These are phyloP conservation scores for Pseudogymnoascus sp. DNA, from an alignment of 2,329 filamentous ascomycete species.

Conservation along the genomic window DNA sequence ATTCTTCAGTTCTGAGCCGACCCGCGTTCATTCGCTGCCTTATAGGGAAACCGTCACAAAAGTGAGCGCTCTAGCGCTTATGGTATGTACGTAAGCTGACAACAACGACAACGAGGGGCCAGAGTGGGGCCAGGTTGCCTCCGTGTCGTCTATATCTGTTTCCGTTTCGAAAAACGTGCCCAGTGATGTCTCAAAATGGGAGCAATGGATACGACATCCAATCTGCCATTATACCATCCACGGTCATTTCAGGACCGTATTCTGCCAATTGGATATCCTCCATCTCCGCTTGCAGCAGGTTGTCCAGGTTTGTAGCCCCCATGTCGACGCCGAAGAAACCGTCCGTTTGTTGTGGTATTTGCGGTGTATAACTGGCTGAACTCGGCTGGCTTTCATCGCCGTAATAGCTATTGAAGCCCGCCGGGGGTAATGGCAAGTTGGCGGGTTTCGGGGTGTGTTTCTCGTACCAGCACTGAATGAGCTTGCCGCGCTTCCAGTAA, in stretches of 20 bases:
- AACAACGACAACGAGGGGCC: neutral
- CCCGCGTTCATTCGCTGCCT: neutral
- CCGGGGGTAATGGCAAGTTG: neutral
- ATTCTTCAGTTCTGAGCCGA: neutral
- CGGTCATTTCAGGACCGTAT: neutral
- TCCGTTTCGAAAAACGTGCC: neutral
- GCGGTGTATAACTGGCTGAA: neutral
- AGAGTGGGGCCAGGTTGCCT: too few relatives aligned
- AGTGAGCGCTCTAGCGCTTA: neutral
- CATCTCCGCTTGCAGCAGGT: neutral
- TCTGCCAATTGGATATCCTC: neutral
- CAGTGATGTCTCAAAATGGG: neutral
- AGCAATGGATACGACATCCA: conserved; percentile 5
- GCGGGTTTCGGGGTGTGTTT: neutral
- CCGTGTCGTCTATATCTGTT: neutral
- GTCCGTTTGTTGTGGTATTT: neutral
- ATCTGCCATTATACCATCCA: conserved; percentile 4
- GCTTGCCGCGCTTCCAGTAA: neutral
- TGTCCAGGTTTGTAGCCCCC: neutral
- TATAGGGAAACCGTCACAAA: neutral
- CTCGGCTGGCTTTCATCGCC: neutral
- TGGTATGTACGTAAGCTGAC: neutral
- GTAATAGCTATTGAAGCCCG: neutral
- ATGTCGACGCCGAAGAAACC: neutral
- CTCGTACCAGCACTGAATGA: neutral